Evolutionary conservation across 345 rosid species (phyloP).

Genomic region (Euphorbia tirucalli): DNA sequence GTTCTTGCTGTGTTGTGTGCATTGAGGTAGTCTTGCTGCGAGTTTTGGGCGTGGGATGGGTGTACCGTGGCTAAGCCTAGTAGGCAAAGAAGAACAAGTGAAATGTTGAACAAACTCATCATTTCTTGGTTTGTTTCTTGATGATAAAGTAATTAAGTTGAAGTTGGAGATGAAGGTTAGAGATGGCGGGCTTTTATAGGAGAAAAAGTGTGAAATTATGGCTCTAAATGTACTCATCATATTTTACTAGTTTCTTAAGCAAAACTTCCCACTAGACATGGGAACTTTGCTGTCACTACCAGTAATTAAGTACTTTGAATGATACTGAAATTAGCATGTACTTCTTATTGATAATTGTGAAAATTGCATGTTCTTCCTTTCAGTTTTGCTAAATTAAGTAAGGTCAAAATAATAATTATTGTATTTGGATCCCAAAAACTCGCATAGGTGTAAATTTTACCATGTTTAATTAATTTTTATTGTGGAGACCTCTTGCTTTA

Average conservation of each 20-base stretch:
- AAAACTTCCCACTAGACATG: conserved; percentile 15
- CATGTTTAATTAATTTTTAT: no score
- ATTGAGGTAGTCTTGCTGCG: conserved; percentile 8
- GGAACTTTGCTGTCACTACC: background rate
- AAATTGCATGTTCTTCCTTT: conserved; percentile 5
- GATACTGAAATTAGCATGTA: background rate
- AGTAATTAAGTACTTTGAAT: background rate
- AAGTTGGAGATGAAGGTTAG: background rate
- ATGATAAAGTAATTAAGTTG: background rate
- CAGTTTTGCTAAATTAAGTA: background rate
- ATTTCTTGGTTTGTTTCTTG: conserved; percentile 4
- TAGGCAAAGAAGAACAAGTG: background rate
- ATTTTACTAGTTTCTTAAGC: background rate
- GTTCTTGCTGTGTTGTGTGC: conserved; percentile 22
- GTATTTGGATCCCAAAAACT: no score
- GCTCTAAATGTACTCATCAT: background rate
- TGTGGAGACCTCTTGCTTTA: no score
- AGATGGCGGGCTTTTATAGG: background rate
- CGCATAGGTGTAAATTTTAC: no score
- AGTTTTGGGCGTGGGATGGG: conserved; percentile 9
- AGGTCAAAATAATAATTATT: background rate
- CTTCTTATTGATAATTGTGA: background rate
- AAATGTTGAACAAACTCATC: background rate
- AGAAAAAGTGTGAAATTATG: background rate
- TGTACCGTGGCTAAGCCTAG: background rate